A percentile compares a stretch with the other conserved stretches of the same genome.
Evolutionary conservation across 306 rosid genomes (phyloP).

Genomic region (Rosa multiflora): DNA sequence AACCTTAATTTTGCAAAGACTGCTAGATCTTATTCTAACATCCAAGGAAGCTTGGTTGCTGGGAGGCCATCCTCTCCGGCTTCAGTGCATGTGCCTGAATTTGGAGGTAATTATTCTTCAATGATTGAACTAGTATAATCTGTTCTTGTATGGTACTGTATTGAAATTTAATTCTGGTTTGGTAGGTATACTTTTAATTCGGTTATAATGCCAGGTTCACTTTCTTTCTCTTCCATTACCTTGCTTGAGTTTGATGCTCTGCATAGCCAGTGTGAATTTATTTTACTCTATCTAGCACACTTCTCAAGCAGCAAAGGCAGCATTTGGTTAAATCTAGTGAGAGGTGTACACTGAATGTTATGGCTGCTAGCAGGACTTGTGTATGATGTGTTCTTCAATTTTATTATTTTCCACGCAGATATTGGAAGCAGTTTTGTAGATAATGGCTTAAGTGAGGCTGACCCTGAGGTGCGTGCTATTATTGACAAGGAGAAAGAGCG

Average conservation of each 20-base stretch:
- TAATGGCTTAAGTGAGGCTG: constrained; percentile 69
- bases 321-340: neutral
- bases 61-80: constrained; percentile 49
- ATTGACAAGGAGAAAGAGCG: constrained; percentile 72
- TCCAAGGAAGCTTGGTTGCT: constrained; percentile 51
- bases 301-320: neutral
- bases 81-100: constrained; percentile 48
- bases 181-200: neutral
- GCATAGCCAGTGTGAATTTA: neutral
- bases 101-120: constrained; percentile 48
- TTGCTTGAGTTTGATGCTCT: constrained; percentile 3
- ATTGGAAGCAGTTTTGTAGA: constrained; percentile 59
- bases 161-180: neutral
- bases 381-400: constrained; percentile 17
- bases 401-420: constrained; percentile 32
- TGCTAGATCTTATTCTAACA: constrained; percentile 37
- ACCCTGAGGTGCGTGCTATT: constrained; percentile 74
- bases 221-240: neutral
- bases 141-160: neutral
- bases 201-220: neutral
- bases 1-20: constrained; percentile 40
- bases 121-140: neutral
- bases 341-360: neutral
- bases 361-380: constrained; percentile 13
- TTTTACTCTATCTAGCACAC: neutral